phyloP scores from a whole-genome alignment of 2,329 filamentous ascomycete genomes.

The Beauveria varroae region DNA sequence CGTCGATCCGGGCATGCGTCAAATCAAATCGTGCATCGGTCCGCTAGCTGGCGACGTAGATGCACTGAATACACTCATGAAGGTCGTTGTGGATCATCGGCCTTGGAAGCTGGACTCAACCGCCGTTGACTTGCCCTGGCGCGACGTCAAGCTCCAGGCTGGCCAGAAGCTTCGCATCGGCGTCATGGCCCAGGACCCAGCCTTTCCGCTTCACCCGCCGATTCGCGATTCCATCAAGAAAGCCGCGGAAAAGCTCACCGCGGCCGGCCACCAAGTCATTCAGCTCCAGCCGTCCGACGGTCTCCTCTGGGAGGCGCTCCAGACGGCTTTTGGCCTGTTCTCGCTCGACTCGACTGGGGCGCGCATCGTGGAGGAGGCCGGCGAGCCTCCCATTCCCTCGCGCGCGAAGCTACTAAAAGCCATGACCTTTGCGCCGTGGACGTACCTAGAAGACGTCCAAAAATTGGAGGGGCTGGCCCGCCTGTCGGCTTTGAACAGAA shows the following conservation, averaged over 20 bases:
- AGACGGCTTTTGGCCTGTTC: neutral
- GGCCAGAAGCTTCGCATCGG: slow-evolving; percentile 35
- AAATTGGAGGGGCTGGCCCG: slow-evolving; percentile 33
- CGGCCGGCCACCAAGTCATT: slow-evolving; percentile 38
- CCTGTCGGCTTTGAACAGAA: slow-evolving; percentile 16
- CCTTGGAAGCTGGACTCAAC: slow-evolving; percentile 39
- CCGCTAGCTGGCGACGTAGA: slow-evolving; percentile 34
- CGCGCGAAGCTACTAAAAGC: neutral
- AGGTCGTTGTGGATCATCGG: slow-evolving; percentile 27
- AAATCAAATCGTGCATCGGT: slow-evolving; percentile 32
- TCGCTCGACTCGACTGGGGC: neutral
- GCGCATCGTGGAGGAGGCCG: slow-evolving; percentile 7
- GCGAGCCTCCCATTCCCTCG: slow-evolving; percentile 11
- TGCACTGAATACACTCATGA: slow-evolving; percentile 33
- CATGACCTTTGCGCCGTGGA: neutral
- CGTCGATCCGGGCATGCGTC: slow-evolving; percentile 12
- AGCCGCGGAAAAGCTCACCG: slow-evolving; percentile 30
- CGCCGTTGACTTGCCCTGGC: slow-evolving; percentile 39
- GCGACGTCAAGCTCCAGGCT: slow-evolving; percentile 17
- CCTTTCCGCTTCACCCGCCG: slow-evolving; percentile 43
- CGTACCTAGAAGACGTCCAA: slow-evolving; percentile 8
- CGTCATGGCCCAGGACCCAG: slow-evolving; percentile 36
- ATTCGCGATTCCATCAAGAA: slow-evolving; percentile 36
- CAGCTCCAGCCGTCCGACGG: slow-evolving; percentile 21
- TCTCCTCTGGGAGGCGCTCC: slow-evolving; percentile 11